Base-by-base conservation (phyloP, 257 asterid genomes). In the Knoxia roxburghii region DNA sequence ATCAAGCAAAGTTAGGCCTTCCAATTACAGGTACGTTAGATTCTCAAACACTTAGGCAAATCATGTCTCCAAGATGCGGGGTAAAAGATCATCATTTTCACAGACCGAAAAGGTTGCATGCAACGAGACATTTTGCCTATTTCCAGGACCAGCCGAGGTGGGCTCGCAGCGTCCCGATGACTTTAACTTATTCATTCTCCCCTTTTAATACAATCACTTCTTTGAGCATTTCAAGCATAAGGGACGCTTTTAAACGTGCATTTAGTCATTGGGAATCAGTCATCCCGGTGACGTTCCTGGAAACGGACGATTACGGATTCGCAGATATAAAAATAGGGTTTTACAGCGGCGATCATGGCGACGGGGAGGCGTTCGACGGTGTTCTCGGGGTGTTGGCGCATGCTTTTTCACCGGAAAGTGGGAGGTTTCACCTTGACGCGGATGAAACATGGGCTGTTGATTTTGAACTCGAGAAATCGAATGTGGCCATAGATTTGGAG, bases 381-480 rank as follows among this genome's bases (percentile, higher is more conserved):
- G 86, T 83, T 43, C 77, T 92, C 0, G 98, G 98, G 4, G 83
- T 90, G 4, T 73, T 90, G 51, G 98, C 91, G 8, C 98, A 93
- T 61, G 89, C 97, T 24, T 90, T 85, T 64, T 85, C 95, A 30
- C 98, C 98, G 6, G 94, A 88, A 72, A 88, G 81, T 21, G 98
- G 97, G 75, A 66, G 82, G 73, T 72, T 87, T 74, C 98, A 93
- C 74, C 91, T 93, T 7, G 98, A 93, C 75, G 85, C 95, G 26
- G 95, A 94, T 11, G 98, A 93, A 83, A 82, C 83, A 37, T 92
- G 98, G 98, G 76, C 97, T 53, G 95, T 85, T 69, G 93, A 92
- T 72, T 75, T 89, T 21, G 52, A 23, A 55, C 68, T 20, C 30
- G 85, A 89, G 81, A 80, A 58, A 70, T 75, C 88, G 17, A 73